Evolutionary conservation across 306 rosid species (phyloP), one percentile per base, ranked within the genome.

Genomic region (Quillaja saponaria): DNA sequence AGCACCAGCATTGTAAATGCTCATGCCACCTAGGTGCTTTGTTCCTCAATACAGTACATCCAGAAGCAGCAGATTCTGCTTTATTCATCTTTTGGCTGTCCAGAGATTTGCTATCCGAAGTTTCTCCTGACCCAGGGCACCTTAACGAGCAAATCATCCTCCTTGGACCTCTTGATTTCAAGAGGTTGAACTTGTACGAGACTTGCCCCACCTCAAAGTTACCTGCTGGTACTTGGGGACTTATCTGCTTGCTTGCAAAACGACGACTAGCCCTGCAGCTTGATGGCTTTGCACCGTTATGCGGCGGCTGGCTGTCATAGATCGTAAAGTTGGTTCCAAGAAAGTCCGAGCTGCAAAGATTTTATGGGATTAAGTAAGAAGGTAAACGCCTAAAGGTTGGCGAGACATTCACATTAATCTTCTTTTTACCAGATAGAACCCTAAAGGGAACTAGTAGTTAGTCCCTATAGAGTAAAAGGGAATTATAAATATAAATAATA

Each of bases 21-120:
- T 89, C 96, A 6, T 94, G 97, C 99, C 99, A 94, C 66, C 99
- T 83, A 17, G 97, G 99, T 61, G 97, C 97, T 79, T 94, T 94
- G 74, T 94, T 94, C 67, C 82, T 87, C 86, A 94, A 85, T 57
- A 80, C 48, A 78, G 78, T 39, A 60, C 44, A 56, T 47, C 81
- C 90, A 31, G 83, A 45, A 47, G 80, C 31, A 7, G 69, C 25
- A 16, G 39, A 51, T 31, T 84, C 87, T 11, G 73, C 73, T 50
- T 56, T 49, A 59, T 76, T 74, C 66, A 25, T 69, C 63, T 68
- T 78, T 3, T 40, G 59, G 49, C n/a, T 34, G 11, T 76, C 85
- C 10, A 17, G 10, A 16, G 80, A 52, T 44, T 45, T 67, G 68
- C 51, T 58, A 6, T 62, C 50, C 35, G 82, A 67, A 47, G 71